A percentile compares a stretch with the other conserved stretches of the same genome.
These are phyloP conservation scores for Pyrenochaeta sp. DNA, from an alignment of 2,329 filamentous ascomycete species.

Conservation along the genomic window DNA sequence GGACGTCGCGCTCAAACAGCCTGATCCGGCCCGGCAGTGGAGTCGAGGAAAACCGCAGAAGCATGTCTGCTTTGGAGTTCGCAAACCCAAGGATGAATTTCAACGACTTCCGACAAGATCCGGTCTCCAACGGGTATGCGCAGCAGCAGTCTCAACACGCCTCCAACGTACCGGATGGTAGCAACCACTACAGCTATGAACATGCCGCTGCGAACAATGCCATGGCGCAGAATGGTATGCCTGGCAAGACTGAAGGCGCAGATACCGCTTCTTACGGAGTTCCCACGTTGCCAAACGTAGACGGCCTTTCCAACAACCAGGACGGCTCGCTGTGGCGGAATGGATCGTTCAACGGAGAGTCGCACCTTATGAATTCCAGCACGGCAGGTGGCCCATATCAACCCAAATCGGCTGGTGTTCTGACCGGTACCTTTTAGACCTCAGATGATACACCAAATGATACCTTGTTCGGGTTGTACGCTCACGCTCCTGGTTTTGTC, in stretches of 20 bases:
- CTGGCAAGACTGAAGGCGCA: conserved; percentile 43
- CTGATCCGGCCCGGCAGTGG: conserved; percentile 54
- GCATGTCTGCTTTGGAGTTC: conserved; percentile 48
- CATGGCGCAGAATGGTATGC: conserved; percentile 46
- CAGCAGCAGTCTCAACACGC: conserved; percentile 38
- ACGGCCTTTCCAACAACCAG: conserved; percentile 47
- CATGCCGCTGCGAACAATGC: conserved; percentile 40
- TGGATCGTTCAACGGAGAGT: conserved; percentile 51
- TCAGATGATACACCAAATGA: conserved; percentile 56
- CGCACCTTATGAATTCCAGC: conserved; percentile 57
- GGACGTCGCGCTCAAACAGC: conserved; percentile 60
- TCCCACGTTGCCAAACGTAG: conserved; percentile 46
- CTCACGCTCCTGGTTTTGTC: conserved; percentile 54
- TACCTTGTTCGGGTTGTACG: conserved; percentile 60
- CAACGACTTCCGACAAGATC: conserved; percentile 47
- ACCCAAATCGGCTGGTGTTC: conserved; percentile 55
- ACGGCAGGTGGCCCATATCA: conserved; percentile 56
- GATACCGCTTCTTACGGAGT: conserved; percentile 44
- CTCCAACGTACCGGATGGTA: conserved; percentile 26
- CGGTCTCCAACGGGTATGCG: conserved; percentile 35
- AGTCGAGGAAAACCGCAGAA: conserved; percentile 48
- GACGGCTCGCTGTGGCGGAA: conserved; percentile 55
- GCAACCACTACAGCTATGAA: conserved; percentile 46
- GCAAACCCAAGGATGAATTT: conserved; percentile 44
- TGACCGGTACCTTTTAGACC: conserved; percentile 54